Percentiles rank a stretch among this genome's conserved stretches.
These are phyloP conservation scores for Dioscorea alata DNA, from an alignment of 106 monocot genomes.

Conservation along the genomic window DNA sequence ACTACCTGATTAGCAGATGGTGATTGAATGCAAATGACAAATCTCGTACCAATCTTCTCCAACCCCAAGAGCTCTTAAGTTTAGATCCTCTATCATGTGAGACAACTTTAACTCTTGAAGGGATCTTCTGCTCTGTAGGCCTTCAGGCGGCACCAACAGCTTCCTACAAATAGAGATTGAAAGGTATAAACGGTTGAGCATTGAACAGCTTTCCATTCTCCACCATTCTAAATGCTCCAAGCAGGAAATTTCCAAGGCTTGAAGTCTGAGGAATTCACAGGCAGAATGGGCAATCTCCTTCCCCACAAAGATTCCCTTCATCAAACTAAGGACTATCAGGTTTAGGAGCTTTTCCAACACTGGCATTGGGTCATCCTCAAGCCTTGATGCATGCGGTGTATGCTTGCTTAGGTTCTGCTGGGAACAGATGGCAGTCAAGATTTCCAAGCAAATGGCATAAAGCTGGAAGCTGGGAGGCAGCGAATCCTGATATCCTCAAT, in stretches of 20 bases:
- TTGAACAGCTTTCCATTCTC: too few species aligned
- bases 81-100: too few species aligned
- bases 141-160: too few species aligned
- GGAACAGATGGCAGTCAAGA: neutral
- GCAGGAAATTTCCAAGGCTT: neutral
- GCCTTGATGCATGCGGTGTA: neutral
- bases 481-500: neutral
- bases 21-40: too few species aligned
- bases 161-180: too few species aligned
- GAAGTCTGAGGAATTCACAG: conserved; percentile 12
- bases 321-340: conserved; percentile 8
- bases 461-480: neutral
- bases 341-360: conserved; percentile 13
- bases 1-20: too few species aligned
- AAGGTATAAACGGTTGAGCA: too few species aligned
- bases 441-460: neutral
- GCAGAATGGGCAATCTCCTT: conserved; percentile 1
- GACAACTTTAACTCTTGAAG: too few species aligned
- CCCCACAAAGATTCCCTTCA: neutral
- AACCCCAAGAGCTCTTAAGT: too few species aligned
- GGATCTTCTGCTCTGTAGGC: too few species aligned
- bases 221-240: too few species aligned
- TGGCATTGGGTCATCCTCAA: conserved; percentile 21
- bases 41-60: too few species aligned
- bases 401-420: conserved; percentile 3